A percentile compares a stretch with the other conserved stretches of the same genome.
phyloP scores from a whole-genome alignment of 2,329 filamentous ascomycete genomes.

The Cladosporium halotolerans region DNA sequence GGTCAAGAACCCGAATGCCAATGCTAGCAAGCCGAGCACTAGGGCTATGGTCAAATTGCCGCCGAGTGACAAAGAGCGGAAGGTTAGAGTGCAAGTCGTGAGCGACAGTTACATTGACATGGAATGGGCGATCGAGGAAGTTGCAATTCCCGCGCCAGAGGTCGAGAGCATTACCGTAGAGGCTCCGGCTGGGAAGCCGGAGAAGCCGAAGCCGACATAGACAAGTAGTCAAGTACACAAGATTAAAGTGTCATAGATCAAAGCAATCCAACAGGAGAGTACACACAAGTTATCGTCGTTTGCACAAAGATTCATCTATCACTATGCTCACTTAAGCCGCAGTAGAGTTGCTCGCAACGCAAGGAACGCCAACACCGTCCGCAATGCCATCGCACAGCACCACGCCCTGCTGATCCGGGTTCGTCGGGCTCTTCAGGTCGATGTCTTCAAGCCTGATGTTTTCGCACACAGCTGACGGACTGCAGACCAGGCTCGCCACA shows the following conservation, averaged over 20 bases:
- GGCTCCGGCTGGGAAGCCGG: constrained; percentile 24
- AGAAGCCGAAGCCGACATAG: constrained; percentile 18
- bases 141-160: constrained; percentile 43
- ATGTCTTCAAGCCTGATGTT: constrained; percentile 52
- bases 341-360: constrained; percentile 3
- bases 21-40: constrained; percentile 42
- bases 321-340: neutral
- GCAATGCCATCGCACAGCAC: constrained; percentile 48
- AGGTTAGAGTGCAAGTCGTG: constrained; percentile 66
- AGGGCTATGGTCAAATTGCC: constrained; percentile 58
- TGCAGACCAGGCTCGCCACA: constrained; percentile 52
- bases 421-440: constrained; percentile 47
- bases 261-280: too few species aligned
- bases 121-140: constrained; percentile 50
- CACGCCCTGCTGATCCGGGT: constrained; percentile 22
- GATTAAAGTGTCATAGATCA: too few species aligned
- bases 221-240: too few species aligned
- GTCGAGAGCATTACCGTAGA: constrained; percentile 16
- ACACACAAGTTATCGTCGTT: too few species aligned
- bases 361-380: constrained; percentile 31
- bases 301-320: too few species aligned
- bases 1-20: constrained; percentile 19
- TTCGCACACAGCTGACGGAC: constrained; percentile 51
- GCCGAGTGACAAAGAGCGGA: constrained; percentile 47
- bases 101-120: constrained; percentile 87